phyloP scores from a whole-genome alignment of 352 stramenopile genomes.

The Globisporangium lucens region DNA sequence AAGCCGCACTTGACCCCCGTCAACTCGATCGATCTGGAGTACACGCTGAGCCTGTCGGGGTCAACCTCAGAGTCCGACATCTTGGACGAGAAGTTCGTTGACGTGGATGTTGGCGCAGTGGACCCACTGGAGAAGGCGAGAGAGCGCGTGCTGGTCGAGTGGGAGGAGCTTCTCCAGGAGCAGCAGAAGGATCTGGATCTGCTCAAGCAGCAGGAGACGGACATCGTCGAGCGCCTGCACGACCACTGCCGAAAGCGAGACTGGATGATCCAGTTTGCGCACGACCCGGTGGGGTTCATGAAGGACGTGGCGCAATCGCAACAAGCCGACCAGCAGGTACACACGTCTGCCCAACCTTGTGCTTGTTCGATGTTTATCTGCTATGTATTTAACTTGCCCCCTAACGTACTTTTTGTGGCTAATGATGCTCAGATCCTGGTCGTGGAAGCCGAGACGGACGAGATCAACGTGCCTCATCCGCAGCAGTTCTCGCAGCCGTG shows the following conservation, averaged over 20 bases:
- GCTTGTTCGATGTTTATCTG: background rate
- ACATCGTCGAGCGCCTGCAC: slow-evolving; percentile 52
- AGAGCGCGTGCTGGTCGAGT: slow-evolving; percentile 37
- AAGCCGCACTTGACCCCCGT: slow-evolving; percentile 61
- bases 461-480: slow-evolving; percentile 49
- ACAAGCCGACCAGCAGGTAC: slow-evolving; percentile 52
- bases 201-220: slow-evolving; percentile 51
- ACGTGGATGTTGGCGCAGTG: slow-evolving; percentile 56
- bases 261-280: slow-evolving; percentile 69
- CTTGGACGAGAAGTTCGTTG: slow-evolving; percentile 52
- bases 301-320: slow-evolving; percentile 60
- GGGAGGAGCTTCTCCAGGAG: slow-evolving; percentile 62
- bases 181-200: slow-evolving; percentile 61
- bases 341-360: background rate
- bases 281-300: slow-evolving; percentile 64
- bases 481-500: slow-evolving; percentile 72
- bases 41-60: slow-evolving; percentile 44
- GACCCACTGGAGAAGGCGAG: slow-evolving; percentile 43
- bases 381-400: background rate
- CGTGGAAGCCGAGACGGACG: slow-evolving; percentile 56
- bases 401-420: background rate
- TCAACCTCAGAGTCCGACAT: slow-evolving; percentile 21
- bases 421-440: slow-evolving; percentile 39
- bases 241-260: slow-evolving; percentile 47
- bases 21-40: slow-evolving; percentile 54